phyloP scores from a whole-genome alignment of 208 protist genomes.

The Wallacemonas collosoma region DNA sequence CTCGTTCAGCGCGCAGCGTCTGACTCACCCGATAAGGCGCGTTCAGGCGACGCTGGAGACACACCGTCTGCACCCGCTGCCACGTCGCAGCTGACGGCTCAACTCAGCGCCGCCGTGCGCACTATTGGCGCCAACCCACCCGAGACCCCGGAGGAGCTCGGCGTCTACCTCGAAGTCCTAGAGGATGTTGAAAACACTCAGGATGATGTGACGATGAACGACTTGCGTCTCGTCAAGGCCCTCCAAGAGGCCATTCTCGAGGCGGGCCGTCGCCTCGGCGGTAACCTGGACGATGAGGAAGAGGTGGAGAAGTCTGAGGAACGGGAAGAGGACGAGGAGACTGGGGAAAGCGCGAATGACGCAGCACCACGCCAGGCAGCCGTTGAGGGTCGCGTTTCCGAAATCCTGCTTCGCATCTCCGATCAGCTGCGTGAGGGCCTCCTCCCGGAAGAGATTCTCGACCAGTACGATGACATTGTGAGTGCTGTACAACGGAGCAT shows the following conservation, averaged over 20 bases:
- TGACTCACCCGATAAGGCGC: neutral
- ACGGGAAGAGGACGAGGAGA: conserved; percentile 20
- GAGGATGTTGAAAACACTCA: conserved; percentile 24
- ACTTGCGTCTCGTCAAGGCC: conserved; percentile 42
- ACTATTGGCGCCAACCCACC: conserved; percentile 10
- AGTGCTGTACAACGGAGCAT: conserved; percentile 25
- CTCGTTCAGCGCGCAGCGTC: conserved; percentile 15
- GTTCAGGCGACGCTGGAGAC: neutral
- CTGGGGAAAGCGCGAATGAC: conserved; percentile 13
- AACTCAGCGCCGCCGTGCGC: neutral
- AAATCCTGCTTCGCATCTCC: conserved; percentile 54
- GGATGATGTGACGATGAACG: conserved; percentile 32
- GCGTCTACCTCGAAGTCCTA: conserved; percentile 47
- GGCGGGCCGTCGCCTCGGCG: conserved; percentile 19
- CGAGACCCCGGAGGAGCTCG: conserved; percentile 29
- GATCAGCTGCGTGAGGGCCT: conserved; percentile 45
- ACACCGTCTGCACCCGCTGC: neutral
- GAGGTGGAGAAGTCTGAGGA: conserved; percentile 19
- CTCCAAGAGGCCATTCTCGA: conserved; percentile 50
- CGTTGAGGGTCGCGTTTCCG: conserved; percentile 25
- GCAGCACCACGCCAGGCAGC: neutral
- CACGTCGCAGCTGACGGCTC: neutral
- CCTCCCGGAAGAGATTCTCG: conserved; percentile 46
- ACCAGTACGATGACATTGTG: conserved; percentile 43
- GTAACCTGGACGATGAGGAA: neutral